A percentile compares a stretch with the other conserved stretches of the same genome.
Evolutionary conservation across 495 filamentous ascomycete genomes (phyloP).

Genomic region (Acidiella bohemica): DNA sequence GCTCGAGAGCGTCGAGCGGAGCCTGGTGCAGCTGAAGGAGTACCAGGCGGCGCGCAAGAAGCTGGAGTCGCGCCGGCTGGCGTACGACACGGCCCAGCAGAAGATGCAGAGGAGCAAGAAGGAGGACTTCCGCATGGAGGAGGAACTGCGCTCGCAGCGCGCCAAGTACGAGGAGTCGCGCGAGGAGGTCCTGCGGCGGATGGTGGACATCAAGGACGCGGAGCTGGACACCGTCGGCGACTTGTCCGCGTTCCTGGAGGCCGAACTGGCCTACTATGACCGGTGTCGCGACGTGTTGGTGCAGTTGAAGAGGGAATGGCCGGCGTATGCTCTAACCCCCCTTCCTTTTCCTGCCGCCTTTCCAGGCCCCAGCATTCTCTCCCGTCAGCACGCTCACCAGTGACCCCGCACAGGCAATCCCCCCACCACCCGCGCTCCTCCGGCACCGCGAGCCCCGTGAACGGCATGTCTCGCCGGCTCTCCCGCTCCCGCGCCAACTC

Average conservation of each 20-base stretch:
- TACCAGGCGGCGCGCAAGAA: constrained; percentile 93
- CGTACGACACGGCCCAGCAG: constrained; percentile 76
- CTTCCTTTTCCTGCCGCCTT: neutral
- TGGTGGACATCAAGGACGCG: constrained; percentile 92
- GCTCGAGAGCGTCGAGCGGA: constrained; percentile 84
- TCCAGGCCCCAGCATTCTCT: constrained; percentile 10
- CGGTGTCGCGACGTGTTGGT: constrained; percentile 65
- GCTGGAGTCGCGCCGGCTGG: constrained; percentile 78
- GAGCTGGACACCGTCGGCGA: constrained; percentile 76
- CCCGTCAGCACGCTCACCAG: neutral
- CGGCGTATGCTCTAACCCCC: constrained; percentile 28
- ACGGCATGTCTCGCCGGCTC: constrained; percentile 28
- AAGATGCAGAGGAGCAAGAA: constrained; percentile 93
- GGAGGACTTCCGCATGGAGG: constrained; percentile 85
- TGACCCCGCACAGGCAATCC: neutral
- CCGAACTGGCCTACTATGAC: constrained; percentile 84
- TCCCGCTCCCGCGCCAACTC: constrained; percentile 50
- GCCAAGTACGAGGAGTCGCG: constrained; percentile 93
- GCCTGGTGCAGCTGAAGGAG: constrained; percentile 90
- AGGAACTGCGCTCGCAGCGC: constrained; percentile 82
- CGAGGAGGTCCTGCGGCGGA: constrained; percentile 82
- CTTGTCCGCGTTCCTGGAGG: constrained; percentile 69
- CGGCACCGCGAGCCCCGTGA: constrained; percentile 11
- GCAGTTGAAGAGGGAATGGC: constrained; percentile 56
- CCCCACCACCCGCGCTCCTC: no score